A percentile compares a stretch with the other conserved stretches of the same genome.
phyloP scores from a whole-genome alignment of 1,284 basidiomycete genomes.

The Malassezia caprae region DNA sequence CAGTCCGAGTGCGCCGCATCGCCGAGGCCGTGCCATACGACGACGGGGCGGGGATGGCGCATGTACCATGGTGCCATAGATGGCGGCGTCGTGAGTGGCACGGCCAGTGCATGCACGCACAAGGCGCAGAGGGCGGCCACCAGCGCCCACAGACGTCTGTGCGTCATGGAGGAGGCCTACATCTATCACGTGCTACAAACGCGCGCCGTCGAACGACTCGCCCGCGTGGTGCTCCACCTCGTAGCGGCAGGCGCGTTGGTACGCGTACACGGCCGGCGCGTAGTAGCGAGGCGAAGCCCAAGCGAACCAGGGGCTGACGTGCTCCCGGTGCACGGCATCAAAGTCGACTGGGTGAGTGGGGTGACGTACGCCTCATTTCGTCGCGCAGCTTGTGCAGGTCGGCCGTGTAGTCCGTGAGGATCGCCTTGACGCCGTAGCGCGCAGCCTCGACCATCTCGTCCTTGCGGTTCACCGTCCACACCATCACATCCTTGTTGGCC shows the following conservation, averaged over 20 bases:
- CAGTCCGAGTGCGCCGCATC: conserved; percentile 52
- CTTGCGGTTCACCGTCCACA: conserved; percentile 90
- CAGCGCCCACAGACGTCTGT: background rate
- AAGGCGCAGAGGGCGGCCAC: background rate
- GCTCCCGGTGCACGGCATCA: background rate
- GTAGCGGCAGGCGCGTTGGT: conserved; percentile 2
- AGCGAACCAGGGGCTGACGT: conserved; percentile 5
- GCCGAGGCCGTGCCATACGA: conserved; percentile 91
- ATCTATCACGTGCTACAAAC: background rate
- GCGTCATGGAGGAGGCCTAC: background rate
- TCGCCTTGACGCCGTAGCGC: conserved; percentile 77
- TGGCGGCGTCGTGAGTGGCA: no score
- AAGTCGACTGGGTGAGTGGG: conserved; percentile 30
- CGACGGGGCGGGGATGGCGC: conserved; percentile 51
- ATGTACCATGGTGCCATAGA: background rate
- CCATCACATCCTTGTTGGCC: conserved; percentile 73
- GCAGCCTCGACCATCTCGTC: conserved; percentile 92
- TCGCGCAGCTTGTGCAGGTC: conserved; percentile 65
- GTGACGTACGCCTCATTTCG: conserved; percentile 54
- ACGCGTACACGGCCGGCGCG: conserved; percentile 5
- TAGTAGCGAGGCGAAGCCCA: conserved; percentile 13
- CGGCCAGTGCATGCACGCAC: no score
- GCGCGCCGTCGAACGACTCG: background rate
- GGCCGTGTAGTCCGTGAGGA: conserved; percentile 75
- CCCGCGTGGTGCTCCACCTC: conserved; percentile 11